phyloP scores from a whole-genome alignment of 345 rosid species.

The Populus simonii region DNA sequence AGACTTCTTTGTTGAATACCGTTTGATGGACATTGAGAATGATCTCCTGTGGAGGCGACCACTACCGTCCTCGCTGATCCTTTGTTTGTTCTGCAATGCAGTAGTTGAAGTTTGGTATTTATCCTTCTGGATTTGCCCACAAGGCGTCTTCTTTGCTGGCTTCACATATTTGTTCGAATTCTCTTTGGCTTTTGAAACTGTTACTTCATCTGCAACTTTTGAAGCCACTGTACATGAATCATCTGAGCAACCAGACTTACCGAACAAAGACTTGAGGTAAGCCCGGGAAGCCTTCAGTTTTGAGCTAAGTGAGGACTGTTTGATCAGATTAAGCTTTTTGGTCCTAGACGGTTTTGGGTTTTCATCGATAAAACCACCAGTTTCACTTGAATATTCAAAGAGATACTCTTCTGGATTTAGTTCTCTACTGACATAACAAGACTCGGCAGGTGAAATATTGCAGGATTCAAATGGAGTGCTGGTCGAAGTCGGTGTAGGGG shows the following conservation, averaged over 20 bases:
- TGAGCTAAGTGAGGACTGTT: conserved; percentile 49
- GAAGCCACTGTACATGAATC: conserved; percentile 49
- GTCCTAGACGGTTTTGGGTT: conserved; percentile 65
- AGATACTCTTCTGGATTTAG: conserved; percentile 60
- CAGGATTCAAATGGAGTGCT: conserved; percentile 87
- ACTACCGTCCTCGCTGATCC: conserved; percentile 13
- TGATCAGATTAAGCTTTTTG: conserved; percentile 46
- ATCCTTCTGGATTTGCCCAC: conserved; percentile 48
- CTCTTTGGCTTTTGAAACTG: conserved; percentile 34
- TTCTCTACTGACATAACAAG: conserved; percentile 71
- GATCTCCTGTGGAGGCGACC: conserved; percentile 31
- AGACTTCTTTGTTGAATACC: conserved; percentile 20
- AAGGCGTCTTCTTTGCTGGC: conserved; percentile 34
- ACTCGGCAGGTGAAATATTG: conserved; percentile 70
- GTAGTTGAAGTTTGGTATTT: not conserved
- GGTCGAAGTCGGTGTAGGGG: conserved; percentile 50
- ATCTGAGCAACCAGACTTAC: conserved; percentile 59
- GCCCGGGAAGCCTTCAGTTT: conserved; percentile 78
- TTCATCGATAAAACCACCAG: conserved; percentile 25
- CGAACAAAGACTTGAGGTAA: conserved; percentile 61
- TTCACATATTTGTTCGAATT: conserved; percentile 23
- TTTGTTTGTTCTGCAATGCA: conserved; percentile 8
- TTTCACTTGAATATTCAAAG: conserved; percentile 31
- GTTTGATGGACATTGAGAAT: conserved; percentile 27
- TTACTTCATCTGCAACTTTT: conserved; percentile 44